Conservation (phyloP, 495 filamentous ascomycete species). For the Gamarada debralockiae region DNA sequence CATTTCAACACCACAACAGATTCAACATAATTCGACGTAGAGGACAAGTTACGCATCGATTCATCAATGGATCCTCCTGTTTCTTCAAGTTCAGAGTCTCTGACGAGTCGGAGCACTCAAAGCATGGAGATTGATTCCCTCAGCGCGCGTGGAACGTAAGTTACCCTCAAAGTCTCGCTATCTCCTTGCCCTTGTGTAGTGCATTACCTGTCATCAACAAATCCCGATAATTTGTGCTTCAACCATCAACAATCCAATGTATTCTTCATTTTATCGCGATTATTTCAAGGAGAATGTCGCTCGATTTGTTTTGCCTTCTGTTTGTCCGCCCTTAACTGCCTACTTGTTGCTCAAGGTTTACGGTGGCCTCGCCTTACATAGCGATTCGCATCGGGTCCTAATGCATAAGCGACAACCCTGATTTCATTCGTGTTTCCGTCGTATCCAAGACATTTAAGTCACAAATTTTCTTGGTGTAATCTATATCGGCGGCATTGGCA, state of each 20-base stretch:
- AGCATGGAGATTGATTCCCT: slow-evolving; percentile 18
- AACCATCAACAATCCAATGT: background rate
- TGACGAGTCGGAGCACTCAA: slow-evolving; percentile 19
- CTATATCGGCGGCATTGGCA: too few relatives aligned
- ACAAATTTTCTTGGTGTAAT: too few relatives aligned
- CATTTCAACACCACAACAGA: background rate
- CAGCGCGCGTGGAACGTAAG: background rate
- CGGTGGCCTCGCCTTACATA: too few relatives aligned
- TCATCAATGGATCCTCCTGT: slow-evolving; percentile 8
- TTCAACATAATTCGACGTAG: background rate
- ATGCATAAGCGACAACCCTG: too few relatives aligned
- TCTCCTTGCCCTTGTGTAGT: background rate
- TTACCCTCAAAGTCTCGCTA: too few relatives aligned
- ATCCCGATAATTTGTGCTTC: background rate
- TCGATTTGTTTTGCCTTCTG: background rate
- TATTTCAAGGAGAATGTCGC: background rate
- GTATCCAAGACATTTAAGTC: too few relatives aligned
- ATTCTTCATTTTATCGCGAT: background rate
- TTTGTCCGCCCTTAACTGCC: too few relatives aligned
- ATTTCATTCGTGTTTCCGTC: too few relatives aligned
- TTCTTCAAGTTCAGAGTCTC: slow-evolving; percentile 19
- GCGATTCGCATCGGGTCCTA: too few relatives aligned
- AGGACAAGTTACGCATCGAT: background rate
- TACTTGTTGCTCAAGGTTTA: too few relatives aligned
- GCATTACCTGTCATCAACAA: background rate